Conservation (phyloP, 176 grass and related monocot species). For the Eragrostis nindensis region DNA sequence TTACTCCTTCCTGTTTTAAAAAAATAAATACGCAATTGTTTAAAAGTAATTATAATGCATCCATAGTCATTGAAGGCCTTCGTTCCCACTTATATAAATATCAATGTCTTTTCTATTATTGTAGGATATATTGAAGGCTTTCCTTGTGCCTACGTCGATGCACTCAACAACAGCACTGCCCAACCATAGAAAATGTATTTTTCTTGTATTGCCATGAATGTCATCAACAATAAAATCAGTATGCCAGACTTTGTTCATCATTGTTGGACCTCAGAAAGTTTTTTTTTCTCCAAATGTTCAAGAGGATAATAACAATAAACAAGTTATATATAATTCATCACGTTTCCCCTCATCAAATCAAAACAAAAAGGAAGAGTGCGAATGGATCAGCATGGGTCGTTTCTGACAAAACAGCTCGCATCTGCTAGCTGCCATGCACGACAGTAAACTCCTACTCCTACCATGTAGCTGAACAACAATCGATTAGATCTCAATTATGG, state of each 20-base stretch:
- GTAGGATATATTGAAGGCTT: background rate
- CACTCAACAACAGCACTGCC: background rate
- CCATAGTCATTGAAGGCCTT: background rate
- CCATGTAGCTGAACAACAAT: conserved; percentile 1
- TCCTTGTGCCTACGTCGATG: conserved; percentile 8
- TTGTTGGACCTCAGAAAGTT: background rate
- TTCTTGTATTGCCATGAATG: background rate
- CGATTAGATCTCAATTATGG: conserved; percentile 8
- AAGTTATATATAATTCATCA: background rate
- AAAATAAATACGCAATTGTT: background rate
- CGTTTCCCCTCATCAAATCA: background rate
- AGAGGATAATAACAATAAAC: background rate
- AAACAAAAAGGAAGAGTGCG: background rate
- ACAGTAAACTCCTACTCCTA: background rate
- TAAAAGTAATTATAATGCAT: background rate
- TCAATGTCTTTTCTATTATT: background rate
- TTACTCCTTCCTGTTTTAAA: background rate
- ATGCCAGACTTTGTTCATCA: background rate
- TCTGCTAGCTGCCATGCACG: background rate
- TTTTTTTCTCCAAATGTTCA: background rate
- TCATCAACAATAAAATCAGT: background rate
- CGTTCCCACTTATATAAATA: background rate
- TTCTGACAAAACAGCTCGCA: background rate
- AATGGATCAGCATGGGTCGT: background rate
- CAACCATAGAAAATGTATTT: background rate